Percentiles rank a stretch among this genome's conserved stretches.
These are phyloP conservation scores for Coemansia sp. DNA, from an alignment of 192 early-diverging fungal genomes.

Conservation along the genomic window DNA sequence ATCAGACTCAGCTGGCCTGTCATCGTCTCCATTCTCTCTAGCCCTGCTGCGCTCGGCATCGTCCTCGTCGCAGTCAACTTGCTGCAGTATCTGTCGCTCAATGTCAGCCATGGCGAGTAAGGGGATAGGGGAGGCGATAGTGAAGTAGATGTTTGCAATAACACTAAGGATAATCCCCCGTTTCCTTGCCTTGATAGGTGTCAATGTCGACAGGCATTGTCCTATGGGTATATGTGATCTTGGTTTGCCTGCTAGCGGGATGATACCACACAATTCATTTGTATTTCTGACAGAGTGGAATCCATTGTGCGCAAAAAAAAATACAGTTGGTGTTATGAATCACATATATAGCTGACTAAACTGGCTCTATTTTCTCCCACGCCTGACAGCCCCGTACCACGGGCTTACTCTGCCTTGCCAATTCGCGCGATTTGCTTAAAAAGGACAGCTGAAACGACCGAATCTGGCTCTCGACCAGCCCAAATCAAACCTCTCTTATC, in stretches of 20 bases:
- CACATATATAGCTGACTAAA: neutral
- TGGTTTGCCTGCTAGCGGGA: neutral
- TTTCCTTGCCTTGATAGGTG: neutral
- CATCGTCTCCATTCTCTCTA: constrained; percentile 11
- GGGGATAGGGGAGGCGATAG: neutral
- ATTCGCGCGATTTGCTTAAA: neutral
- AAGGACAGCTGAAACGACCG: neutral
- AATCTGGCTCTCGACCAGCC: neutral
- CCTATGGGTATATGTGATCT: neutral
- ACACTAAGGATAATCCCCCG: neutral
- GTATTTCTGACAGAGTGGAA: constrained; percentile 2
- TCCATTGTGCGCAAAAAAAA: neutral
- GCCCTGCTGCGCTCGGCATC: constrained; percentile 8
- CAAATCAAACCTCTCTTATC: neutral
- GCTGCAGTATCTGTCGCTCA: constrained; percentile 13
- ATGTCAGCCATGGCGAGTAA: constrained; percentile 18
- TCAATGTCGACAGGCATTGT: neutral
- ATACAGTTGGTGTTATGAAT: neutral
- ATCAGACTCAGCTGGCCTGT: neutral
- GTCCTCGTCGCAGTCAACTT: constrained; percentile 14
- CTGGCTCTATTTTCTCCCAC: neutral
- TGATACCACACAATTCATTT: neutral
- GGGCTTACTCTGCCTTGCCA: neutral
- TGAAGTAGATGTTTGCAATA: neutral
- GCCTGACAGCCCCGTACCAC: neutral